These are phyloP conservation scores for Sutorius australiensis DNA, from an alignment of 768 basidiomycete genomes.

Conservation along the genomic window DNA sequence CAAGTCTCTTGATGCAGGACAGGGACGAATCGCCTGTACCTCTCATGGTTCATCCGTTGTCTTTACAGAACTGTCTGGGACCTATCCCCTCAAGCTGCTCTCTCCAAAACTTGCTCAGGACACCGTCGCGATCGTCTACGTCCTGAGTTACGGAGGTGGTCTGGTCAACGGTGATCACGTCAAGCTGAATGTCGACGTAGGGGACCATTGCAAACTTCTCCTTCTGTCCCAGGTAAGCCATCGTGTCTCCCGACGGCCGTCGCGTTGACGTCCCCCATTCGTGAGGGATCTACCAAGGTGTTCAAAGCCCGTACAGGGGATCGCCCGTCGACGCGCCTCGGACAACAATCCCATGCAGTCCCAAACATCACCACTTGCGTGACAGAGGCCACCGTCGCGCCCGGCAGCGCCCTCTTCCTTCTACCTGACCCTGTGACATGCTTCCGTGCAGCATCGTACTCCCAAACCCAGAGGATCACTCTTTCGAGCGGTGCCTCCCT, in stretches of 20 bases:
- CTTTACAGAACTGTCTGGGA: slow-evolving; percentile 72
- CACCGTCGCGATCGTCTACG: slow-evolving; percentile 66
- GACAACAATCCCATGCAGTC: slow-evolving; percentile 6
- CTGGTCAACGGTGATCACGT: slow-evolving; percentile 84
- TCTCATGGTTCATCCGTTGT: slow-evolving; percentile 52
- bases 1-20: slow-evolving; percentile 35
- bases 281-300: slow-evolving; percentile 89
- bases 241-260: not conserved
- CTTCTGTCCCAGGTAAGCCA: slow-evolving; percentile 77
- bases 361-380: slow-evolving; percentile 52
- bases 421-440: slow-evolving; percentile 94
- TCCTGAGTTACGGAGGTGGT: slow-evolving; percentile 88
- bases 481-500: slow-evolving; percentile 59
- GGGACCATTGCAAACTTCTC: slow-evolving; percentile 54
- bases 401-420: slow-evolving; percentile 62
- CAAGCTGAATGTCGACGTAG: slow-evolving; percentile 57
- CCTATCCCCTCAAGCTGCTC: slow-evolving; percentile 86
- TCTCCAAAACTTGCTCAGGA: slow-evolving; percentile 56
- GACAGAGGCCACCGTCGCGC: slow-evolving; percentile 53
- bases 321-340: slow-evolving; percentile 44
- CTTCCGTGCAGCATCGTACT: slow-evolving; percentile 79
- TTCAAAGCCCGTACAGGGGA: slow-evolving; percentile 76
- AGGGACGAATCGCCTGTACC: slow-evolving; percentile 55
- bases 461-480: slow-evolving; percentile 76
- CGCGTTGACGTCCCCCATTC: not conserved